Evolutionary conservation across 495 filamentous ascomycete species (phyloP), one percentile per base, ranked within the genome.

Genomic region (Parathielavia hyrcaniae): DNA sequence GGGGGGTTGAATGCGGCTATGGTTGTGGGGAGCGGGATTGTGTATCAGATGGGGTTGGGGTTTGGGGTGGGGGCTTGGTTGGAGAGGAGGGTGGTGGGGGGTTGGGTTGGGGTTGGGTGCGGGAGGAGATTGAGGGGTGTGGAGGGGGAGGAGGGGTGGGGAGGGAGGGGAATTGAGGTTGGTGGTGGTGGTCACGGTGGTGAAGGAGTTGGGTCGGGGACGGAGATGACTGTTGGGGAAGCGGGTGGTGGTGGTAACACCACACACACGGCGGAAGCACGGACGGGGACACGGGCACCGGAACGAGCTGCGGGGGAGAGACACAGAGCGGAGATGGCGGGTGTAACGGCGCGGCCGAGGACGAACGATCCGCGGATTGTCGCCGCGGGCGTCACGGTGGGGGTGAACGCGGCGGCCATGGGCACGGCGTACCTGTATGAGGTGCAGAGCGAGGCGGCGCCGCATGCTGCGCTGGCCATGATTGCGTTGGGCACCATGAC

Each of bases 391-490:
- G 65, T 77, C 10, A 73, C 72, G 3, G 68, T 77, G 43, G 77
- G 77, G 30, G 72, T 77, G 59, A 79, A 79, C 58, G 72, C 75
- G 4, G 77, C 77, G 22, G 77, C 77, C 3, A 79, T 79, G 76
- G 77, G 77, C 11, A 77, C 76, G 11, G 69, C 77, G 2, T 72
- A 76, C 43, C 60, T 79, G 23, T 77, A 78, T 35, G 77, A 78
- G 57, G 62, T 65, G 9, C 60, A 70, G 34, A 77, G 74, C 59
- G 71, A 70, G n/a, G 74, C 75, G 16, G 74, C 71, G 14, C 75
- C 77, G 32, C 76, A 76, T 38, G 74, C 77, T 5, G 76, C 75
- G 8, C 57, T 79, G 43, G 69, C 75, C 1, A 79, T 79, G 77
- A 77, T 74, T 32, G 61, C 75, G 30, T 64, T 79, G 53, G 77